Evolutionary conservation across 768 basidiomycete species (phyloP).

Genomic region (Boletus speciosus): DNA sequence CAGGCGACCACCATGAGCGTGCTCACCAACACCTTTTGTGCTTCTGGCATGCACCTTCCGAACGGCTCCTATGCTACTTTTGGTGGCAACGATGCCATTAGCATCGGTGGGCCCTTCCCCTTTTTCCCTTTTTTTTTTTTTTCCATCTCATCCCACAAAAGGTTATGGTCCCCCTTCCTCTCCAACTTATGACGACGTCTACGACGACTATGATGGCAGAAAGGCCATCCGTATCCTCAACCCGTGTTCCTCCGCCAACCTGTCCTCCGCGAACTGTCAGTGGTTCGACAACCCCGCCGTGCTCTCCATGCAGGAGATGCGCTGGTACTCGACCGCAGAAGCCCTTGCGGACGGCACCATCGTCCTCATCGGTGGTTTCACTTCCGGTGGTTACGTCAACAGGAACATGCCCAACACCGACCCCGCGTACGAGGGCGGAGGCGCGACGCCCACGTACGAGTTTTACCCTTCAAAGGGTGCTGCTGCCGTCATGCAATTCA

Average conservation of each 20-base stretch:
- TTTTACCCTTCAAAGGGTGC: conserved; percentile 58
- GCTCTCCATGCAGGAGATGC: conserved; percentile 58
- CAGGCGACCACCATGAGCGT: conserved; percentile 34
- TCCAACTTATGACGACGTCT: conserved; percentile 50
- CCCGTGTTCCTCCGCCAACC: conserved; percentile 54
- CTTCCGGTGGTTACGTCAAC: conserved; percentile 73
- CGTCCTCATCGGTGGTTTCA: conserved; percentile 75
- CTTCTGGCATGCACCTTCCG: conserved; percentile 76
- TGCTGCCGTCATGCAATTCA: conserved; percentile 56
- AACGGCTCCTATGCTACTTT: conserved; percentile 72
- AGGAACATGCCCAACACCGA: conserved; percentile 64
- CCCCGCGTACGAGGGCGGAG: conserved; percentile 56
- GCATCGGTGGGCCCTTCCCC: conserved; percentile 33
- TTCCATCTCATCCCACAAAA: no score
- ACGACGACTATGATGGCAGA: conserved; percentile 79
- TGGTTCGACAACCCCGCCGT: conserved; percentile 68
- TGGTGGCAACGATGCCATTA: conserved; percentile 71
- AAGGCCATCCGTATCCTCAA: conserved; percentile 76
- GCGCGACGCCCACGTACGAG: conserved; percentile 76
- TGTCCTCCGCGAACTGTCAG: conserved; percentile 47
- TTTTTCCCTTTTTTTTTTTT: conserved; percentile 16
- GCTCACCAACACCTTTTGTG: conserved; percentile 69
- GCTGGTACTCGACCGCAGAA: conserved; percentile 78
- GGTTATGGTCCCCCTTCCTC: conserved; percentile 34
- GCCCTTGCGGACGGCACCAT: conserved; percentile 71